Base-by-base conservation (phyloP, 2,329 filamentous ascomycete genomes). In the Alternaria tenuissima region DNA sequence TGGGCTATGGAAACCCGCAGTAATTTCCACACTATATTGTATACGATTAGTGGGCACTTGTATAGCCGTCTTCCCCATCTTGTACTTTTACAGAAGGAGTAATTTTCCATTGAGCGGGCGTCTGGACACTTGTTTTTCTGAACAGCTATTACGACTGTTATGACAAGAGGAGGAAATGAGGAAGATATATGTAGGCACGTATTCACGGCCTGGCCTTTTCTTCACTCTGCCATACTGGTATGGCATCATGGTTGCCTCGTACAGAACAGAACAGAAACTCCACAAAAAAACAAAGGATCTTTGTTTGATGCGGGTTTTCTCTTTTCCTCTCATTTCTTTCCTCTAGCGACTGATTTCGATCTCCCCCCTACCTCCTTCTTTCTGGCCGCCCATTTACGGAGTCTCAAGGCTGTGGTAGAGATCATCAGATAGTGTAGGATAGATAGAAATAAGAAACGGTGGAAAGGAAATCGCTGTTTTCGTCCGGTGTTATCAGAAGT, bases 351-450 rank as follows among this genome's bases (percentile, higher is more conserved):
- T 71, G 71, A 67, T 71, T 75, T 67, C 41, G 67, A 73, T 72
- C 71, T 76, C 74, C 74, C 74, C 74, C 74, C 69, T 70, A 71
- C 73, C 69, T 71, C 71, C 62, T 69, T 56, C 55, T 61, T 67
- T 49, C 61, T 26, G 41, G 30, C 32, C 20, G 32, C 41, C 44
- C 59, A 62, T 59, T 32, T 58, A 51, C 55, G 60, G 61, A 67
- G 65, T 66, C 56, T 56, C 36, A 46, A 67, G 64, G 72, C 63
- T 59, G 63, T 58, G 73, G 73, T 75, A 68, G 74, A 76, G 73
- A 61, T 75, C 71, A 63, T 74, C 71, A 74, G 66, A 70, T 71
- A 74, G 64, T 74, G 68, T 73, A 75, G 58, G 56, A 65, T 68
- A 69, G 59, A 63, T 38, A 69, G 56, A 64, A 52, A 69, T 43